Conservation (phyloP, 1,284 basidiomycete genomes). For the Marasmius sp. region DNA sequence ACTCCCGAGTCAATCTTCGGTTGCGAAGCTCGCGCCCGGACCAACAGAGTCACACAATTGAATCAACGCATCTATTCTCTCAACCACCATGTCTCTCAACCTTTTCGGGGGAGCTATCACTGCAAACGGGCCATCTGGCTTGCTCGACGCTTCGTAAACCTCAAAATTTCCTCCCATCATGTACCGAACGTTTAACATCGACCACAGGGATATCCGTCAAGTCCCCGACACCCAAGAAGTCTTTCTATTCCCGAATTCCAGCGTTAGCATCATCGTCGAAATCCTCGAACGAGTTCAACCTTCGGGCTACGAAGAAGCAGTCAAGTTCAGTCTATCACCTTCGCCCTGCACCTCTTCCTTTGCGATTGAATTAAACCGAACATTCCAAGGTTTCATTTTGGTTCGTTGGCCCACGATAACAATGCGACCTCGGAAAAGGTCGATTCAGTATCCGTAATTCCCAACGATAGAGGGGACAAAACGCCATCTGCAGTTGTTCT, state of each 20-base stretch:
- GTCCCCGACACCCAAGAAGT: constrained; percentile 98
- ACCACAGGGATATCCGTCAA: constrained; percentile 79
- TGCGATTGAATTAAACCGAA: constrained; percentile 15
- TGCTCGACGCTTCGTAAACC: constrained; percentile 87
- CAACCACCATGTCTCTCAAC: constrained; percentile 6
- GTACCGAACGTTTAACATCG: neutral
- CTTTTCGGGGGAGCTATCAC: constrained; percentile 86
- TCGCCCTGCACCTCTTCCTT: constrained; percentile 12
- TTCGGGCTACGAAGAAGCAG: constrained; percentile 58
- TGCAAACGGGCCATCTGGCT: constrained; percentile 52
- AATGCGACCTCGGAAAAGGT: constrained; percentile 58
- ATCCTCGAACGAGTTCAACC: constrained; percentile 76
- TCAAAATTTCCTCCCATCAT: constrained; percentile 9
- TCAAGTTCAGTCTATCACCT: constrained; percentile 50
- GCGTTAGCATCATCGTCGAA: constrained; percentile 84
- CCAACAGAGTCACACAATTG: too few species aligned
- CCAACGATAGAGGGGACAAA: constrained; percentile 43
- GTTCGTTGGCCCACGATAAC: constrained; percentile 92
- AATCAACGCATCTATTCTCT: neutral
- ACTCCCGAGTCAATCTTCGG: too few species aligned
- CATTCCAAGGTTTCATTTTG: constrained; percentile 80
- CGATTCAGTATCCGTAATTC: constrained; percentile 38
- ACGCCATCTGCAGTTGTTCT: constrained; percentile 66
- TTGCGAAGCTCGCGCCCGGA: too few species aligned
- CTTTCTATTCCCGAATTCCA: constrained; percentile 71